phyloP scores from a whole-genome alignment of 495 filamentous ascomycete species.

The Aspergillus egyptiacus region DNA sequence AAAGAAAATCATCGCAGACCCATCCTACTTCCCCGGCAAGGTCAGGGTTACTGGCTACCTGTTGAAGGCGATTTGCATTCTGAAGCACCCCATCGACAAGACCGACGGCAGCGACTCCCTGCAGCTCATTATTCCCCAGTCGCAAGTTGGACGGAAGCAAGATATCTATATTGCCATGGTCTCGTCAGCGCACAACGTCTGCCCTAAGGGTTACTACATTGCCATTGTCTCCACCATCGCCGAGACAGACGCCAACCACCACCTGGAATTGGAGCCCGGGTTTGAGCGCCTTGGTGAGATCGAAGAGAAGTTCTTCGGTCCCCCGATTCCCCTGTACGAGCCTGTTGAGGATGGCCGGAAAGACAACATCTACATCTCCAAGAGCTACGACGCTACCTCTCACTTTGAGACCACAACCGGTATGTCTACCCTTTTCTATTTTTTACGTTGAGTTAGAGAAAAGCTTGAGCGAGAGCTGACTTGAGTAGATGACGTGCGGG shows the following conservation, averaged over 20 bases:
- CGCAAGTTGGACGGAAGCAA: conserved; percentile 93
- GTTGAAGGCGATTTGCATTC: conserved; percentile 92
- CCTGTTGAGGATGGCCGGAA: conserved; percentile 78
- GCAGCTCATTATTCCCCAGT: conserved; percentile 97
- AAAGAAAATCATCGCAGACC: conserved; percentile 93
- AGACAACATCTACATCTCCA: conserved; percentile 94
- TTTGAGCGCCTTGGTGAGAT: conserved; percentile 90
- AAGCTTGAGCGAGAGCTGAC: conserved; percentile 1
- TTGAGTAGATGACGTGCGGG: conserved; percentile 73
- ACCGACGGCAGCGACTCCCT: conserved; percentile 87
- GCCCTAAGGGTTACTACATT: conserved; percentile 98
- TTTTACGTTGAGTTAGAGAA: background rate
- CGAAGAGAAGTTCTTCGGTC: conserved; percentile 95
- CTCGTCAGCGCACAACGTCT: conserved; percentile 94
- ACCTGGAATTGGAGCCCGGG: conserved; percentile 87
- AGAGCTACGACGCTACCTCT: conserved; percentile 94
- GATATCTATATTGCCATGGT: conserved; percentile 98
- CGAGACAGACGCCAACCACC: conserved; percentile 86
- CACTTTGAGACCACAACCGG: conserved; percentile 92
- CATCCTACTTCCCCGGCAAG: conserved; percentile 92
- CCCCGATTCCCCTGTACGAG: conserved; percentile 89
- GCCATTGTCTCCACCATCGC: conserved; percentile 97
- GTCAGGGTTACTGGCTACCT: conserved; percentile 80
- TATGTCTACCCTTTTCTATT: conserved; percentile 24
- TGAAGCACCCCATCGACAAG: conserved; percentile 86